Conservation (phyloP, 116 monocot species). For the Posidonia oceanica region DNA sequence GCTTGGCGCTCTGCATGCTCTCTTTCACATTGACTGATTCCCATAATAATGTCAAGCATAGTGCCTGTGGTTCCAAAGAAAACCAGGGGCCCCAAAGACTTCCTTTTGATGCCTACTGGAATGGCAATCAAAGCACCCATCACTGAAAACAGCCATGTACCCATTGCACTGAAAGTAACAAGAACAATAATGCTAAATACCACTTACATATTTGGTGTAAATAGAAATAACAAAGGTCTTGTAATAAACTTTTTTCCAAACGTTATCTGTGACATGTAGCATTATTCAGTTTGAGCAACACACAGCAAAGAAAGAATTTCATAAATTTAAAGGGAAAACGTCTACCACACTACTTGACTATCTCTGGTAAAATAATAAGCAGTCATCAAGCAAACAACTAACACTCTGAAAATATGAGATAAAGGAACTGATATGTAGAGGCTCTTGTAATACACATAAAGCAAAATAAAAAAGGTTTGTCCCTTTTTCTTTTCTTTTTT, state of each 20-base stretch:
- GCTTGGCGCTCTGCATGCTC: conserved; percentile 61
- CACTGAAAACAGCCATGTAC: conserved; percentile 44
- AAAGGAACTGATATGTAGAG: too few species aligned
- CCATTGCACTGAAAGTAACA: conserved; percentile 27
- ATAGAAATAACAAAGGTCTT: neutral
- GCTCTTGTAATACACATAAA: neutral
- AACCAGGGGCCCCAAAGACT: conserved; percentile 37
- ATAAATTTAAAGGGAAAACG: too few species aligned
- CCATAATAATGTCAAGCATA: conserved; percentile 72
- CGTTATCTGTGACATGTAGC: too few species aligned
- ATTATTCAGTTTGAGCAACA: too few species aligned
- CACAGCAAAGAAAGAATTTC: too few species aligned
- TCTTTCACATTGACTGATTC: conserved; percentile 58
- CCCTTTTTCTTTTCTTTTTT: too few species aligned
- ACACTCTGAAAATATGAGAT: too few species aligned
- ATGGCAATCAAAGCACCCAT: conserved; percentile 35
- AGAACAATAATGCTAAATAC: neutral
- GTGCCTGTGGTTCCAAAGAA: conserved; percentile 71
- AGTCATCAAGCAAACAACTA: too few species aligned
- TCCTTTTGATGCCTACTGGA: conserved; percentile 35
- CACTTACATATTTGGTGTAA: neutral
- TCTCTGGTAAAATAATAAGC: too few species aligned
- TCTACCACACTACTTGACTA: too few species aligned
- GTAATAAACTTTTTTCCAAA: too few species aligned
- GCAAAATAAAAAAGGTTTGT: too few species aligned